Conservation (phyloP, 805 yeast genomes). For the Barnettozyma wickerhamii region DNA sequence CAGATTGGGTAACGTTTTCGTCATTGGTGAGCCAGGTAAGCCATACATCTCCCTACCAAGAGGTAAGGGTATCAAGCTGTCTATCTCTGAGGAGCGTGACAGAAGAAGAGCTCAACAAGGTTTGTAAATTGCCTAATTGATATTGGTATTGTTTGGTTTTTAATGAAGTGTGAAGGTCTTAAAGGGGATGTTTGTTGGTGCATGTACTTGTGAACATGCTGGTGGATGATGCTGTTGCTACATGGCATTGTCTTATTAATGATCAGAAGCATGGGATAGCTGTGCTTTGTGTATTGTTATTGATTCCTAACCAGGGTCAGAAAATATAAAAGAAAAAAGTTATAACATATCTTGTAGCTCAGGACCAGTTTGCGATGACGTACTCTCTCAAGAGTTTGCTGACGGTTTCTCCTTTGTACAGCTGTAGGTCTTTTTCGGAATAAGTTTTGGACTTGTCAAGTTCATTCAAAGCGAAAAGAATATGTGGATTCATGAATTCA, state of each 20-base stretch:
- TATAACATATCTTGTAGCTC: slow-evolving; percentile 1
- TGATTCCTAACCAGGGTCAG: slow-evolving; percentile 10
- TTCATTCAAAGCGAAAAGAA: slow-evolving; percentile 40
- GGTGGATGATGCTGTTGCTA: slow-evolving; percentile 15
- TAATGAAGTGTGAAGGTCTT: slow-evolving; percentile 6
- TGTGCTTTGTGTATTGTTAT: slow-evolving; percentile 23
- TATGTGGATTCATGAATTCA: slow-evolving; percentile 60
- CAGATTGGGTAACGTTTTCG: slow-evolving; percentile 88
- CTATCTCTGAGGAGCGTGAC: slow-evolving; percentile 98
- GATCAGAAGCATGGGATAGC: slow-evolving; percentile 11
- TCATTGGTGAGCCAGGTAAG: slow-evolving; percentile 93
- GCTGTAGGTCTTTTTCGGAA: slow-evolving; percentile 32
- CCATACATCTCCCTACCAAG: slow-evolving; percentile 94
- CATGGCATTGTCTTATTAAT: slow-evolving; percentile 25
- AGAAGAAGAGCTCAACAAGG: slow-evolving; percentile 80
- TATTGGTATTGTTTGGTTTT: slow-evolving; percentile 2
- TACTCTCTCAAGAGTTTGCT: slow-evolving; percentile 42
- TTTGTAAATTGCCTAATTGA: slow-evolving; percentile 15
- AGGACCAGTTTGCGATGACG: slow-evolving; percentile 32
- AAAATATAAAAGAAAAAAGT: slow-evolving; percentile 8
- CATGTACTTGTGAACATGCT: slow-evolving; percentile 1
- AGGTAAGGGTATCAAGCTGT: slow-evolving; percentile 98
- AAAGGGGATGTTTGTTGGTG: slow-evolving; percentile 1
- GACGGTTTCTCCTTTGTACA: slow-evolving; percentile 37
- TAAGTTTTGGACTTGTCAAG: slow-evolving; percentile 28